Evolutionary conservation across 495 filamentous ascomycete genomes (phyloP), one percentile per base, ranked within the genome.

Genomic region (Talaromyces nanjingensis): DNA sequence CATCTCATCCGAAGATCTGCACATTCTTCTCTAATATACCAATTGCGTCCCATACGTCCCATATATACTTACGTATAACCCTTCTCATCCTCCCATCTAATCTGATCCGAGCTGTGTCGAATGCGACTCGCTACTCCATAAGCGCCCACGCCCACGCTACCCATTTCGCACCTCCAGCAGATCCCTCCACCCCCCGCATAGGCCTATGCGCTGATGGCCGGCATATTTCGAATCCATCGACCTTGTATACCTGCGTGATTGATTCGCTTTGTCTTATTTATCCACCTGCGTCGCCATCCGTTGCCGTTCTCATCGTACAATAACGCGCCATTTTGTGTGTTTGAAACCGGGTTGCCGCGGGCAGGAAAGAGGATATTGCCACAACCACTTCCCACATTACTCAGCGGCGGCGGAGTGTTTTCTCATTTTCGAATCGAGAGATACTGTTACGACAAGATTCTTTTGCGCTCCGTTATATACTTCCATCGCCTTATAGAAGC

Each of bases 351-450:
- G 14, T 56, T 5, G 53, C 53, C 11, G 53, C 53, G 24, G 53
- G 45, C 53, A 25, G 53, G 11, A 29, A 6, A 27, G 5, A 56
- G 53, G 11, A 14, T 27, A 27, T 56, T 56, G 53, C 53, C 53
- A 56, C 53, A 56, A 56, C 20, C 52, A 55, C 25, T 14, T 55
- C 52, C 25, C 25, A 55, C 27, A 56, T 56, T 56, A 56, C 27
- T 56, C 53, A 56, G 53, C 53, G 22, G 16, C 53, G 53, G 53
- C 53, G 45, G 4, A 49, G 45, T 45, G 39, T 18, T 9, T 49
- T 49, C n/a, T 20, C 45, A 3, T 5, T 2, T 12, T 9, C 31
- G 27, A 37, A 20, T 49, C 45, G 16, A 49, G 18, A 9, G 45
- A 49, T 1, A 20, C 45, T 18, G n/a, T 49, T 16, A 9, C 16